A percentile compares a stretch with the other conserved stretches of the same genome.
These are phyloP conservation scores for Penicillium sp. DNA, from an alignment of 2,329 filamentous ascomycete genomes.

Conservation along the genomic window DNA sequence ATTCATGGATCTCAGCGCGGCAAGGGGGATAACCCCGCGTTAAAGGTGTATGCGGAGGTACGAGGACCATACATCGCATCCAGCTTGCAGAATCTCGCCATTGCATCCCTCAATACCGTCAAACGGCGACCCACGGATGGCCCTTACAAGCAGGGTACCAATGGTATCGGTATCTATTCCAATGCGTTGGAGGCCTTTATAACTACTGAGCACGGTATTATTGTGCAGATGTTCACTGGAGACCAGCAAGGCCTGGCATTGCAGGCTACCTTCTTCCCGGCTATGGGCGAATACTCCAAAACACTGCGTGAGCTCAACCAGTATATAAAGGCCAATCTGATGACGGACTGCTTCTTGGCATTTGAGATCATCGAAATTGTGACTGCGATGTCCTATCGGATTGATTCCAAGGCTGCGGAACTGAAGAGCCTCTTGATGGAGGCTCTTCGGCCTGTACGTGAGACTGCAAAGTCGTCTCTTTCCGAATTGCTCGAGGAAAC, in stretches of 20 bases:
- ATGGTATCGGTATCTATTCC: constrained; percentile 87
- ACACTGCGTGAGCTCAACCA: constrained; percentile 86
- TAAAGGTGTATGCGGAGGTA: constrained; percentile 80
- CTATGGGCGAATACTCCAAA: constrained; percentile 77
- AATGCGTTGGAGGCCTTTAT: constrained; percentile 85
- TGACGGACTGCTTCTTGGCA: constrained; percentile 89
- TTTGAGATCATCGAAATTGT: constrained; percentile 95
- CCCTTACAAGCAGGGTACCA: constrained; percentile 83
- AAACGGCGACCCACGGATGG: constrained; percentile 75
- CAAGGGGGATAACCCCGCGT: constrained; percentile 66
- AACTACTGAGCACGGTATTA: constrained; percentile 84
- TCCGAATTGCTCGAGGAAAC: constrained; percentile 82
- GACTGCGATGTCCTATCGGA: constrained; percentile 70
- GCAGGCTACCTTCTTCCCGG: constrained; percentile 72
- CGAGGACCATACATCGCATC: constrained; percentile 81
- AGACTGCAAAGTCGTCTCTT: constrained; percentile 86
- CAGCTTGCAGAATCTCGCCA: constrained; percentile 80
- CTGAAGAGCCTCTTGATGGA: constrained; percentile 80
- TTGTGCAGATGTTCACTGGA: constrained; percentile 79
- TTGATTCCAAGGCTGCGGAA: constrained; percentile 82
- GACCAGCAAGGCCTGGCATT: constrained; percentile 83
- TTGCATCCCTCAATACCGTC: constrained; percentile 78
- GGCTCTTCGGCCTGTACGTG: constrained; percentile 82
- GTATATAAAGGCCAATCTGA: constrained; percentile 81
- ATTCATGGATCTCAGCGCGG: constrained; percentile 52